These are phyloP conservation scores for Pleurotus djamor DNA, from an alignment of 768 basidiomycete species.

Conservation along the genomic window DNA sequence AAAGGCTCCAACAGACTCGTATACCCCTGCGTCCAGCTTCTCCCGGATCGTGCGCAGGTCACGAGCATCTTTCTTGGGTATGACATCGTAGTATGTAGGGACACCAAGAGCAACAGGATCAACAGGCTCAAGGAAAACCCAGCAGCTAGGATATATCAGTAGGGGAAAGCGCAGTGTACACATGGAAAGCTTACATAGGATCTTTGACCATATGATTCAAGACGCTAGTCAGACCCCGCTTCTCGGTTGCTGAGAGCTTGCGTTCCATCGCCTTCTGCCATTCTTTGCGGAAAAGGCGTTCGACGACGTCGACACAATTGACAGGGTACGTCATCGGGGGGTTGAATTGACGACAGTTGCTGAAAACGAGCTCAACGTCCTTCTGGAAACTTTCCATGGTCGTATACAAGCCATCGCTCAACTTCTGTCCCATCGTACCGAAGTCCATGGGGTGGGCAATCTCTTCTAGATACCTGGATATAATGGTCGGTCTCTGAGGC, in stretches of 20 bases:
- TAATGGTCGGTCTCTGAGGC: conserved; percentile 4
- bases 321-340: conserved; percentile 75
- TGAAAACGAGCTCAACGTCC: conserved; percentile 82
- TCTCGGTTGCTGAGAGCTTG: conserved; percentile 77
- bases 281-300: conserved; percentile 78
- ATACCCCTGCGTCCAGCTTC: conserved; percentile 82
- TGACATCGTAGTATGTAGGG: conserved; percentile 86
- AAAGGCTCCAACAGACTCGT: conserved; percentile 73
- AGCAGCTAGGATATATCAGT: conserved; percentile 44
- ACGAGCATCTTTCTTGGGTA: conserved; percentile 82
- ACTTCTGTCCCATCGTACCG: conserved; percentile 70
- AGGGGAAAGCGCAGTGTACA: conserved; percentile 1
- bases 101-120: conserved; percentile 82
- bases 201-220: conserved; percentile 72
- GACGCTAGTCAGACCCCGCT: conserved; percentile 69
- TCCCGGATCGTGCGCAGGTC: conserved; percentile 81
- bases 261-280: conserved; percentile 78
- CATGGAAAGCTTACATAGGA: conserved; percentile 38
- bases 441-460: conserved; percentile 95
- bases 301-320: conserved; percentile 68
- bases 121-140: conserved; percentile 83
- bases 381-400: conserved; percentile 81
- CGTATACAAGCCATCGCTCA: conserved; percentile 64
- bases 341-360: conserved; percentile 93
- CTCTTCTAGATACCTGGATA: conserved; percentile 82